Evolutionary conservation across 208 protist species (phyloP).

Genomic region (Trypanosoma mega): DNA sequence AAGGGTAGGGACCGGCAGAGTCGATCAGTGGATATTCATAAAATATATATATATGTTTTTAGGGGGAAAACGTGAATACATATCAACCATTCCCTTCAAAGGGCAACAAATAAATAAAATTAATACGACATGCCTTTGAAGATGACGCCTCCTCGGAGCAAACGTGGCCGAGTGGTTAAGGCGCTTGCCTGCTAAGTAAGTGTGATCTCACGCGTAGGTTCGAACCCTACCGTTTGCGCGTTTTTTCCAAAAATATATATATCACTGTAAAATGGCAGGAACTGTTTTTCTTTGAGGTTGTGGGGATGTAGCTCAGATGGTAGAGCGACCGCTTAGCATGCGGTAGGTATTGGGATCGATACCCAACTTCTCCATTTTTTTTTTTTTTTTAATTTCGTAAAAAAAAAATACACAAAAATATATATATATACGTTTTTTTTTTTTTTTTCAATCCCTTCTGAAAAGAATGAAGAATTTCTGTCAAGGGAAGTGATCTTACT

Average conservation of each 20-base stretch:
- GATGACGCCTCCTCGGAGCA: constrained; percentile 29
- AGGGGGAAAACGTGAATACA: no score
- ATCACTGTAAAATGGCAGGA: no score
- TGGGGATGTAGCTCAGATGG: constrained; percentile 93
- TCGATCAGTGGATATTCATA: not conserved
- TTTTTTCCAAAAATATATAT: constrained; percentile 34
- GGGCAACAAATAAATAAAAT: not conserved
- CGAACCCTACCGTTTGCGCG: constrained; percentile 84
- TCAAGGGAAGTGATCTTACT: no score
- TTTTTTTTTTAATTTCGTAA: no score
- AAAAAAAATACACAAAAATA: no score
- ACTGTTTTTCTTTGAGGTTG: no score
- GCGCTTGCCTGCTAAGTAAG: constrained; percentile 87
- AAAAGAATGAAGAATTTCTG: no score
- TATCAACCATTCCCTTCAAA: not conserved
- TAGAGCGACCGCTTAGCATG: constrained; percentile 94
- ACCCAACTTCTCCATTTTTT: constrained; percentile 89
- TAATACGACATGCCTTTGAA: not conserved
- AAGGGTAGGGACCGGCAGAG: not conserved
- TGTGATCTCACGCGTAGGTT: constrained; percentile 91
- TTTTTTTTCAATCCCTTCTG: no score
- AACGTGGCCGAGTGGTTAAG: constrained; percentile 90
- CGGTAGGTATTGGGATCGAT: constrained; percentile 94
- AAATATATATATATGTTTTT: no score
- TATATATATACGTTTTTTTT: no score